These are phyloP conservation scores for Hemileia vastatrix DNA, from an alignment of 1,284 basidiomycete genomes.

Conservation along the genomic window DNA sequence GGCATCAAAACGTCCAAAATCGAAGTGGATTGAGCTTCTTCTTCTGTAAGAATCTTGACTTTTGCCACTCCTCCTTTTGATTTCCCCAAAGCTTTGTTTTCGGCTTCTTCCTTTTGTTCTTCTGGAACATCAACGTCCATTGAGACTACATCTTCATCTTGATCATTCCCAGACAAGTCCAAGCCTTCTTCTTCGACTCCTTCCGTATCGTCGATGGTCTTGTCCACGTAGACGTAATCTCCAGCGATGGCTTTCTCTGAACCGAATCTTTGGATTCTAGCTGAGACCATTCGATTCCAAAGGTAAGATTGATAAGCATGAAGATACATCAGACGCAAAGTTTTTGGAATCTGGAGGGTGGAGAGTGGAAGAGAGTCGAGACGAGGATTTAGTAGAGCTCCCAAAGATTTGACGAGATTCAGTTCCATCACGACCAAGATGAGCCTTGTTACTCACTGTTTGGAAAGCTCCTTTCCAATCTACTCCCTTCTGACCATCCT, in stretches of 20 bases:
- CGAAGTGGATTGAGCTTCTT: constrained; percentile 64
- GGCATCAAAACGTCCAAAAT: constrained; percentile 95
- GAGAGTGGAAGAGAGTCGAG: background rate
- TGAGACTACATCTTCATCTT: constrained; percentile 2
- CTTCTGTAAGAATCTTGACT: constrained; percentile 46
- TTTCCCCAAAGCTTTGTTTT: constrained; percentile 11
- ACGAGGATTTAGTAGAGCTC: too few species aligned
- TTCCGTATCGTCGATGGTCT: constrained; percentile 20
- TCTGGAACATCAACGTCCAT: constrained; percentile 23
- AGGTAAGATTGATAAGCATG: constrained; percentile 99
- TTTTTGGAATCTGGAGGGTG: constrained; percentile 67
- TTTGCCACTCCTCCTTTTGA: background rate
- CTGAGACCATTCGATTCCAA: constrained; percentile 93
- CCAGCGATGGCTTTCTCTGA: constrained; percentile 66
- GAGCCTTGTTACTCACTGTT: background rate
- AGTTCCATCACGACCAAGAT: too few species aligned
- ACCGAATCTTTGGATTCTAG: constrained; percentile 72
- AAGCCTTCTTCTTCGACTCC: constrained; percentile 36
- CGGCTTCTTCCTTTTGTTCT: constrained; percentile 27
- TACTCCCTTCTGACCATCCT: background rate
- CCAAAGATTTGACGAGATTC: too few species aligned
- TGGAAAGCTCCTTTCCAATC: background rate
- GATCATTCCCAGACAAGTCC: constrained; percentile 10
- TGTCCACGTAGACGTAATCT: constrained; percentile 60
- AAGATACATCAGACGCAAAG: constrained; percentile 90